Base-by-base conservation (phyloP, 2,329 filamentous ascomycete genomes). In the Nakataea oryzae region DNA sequence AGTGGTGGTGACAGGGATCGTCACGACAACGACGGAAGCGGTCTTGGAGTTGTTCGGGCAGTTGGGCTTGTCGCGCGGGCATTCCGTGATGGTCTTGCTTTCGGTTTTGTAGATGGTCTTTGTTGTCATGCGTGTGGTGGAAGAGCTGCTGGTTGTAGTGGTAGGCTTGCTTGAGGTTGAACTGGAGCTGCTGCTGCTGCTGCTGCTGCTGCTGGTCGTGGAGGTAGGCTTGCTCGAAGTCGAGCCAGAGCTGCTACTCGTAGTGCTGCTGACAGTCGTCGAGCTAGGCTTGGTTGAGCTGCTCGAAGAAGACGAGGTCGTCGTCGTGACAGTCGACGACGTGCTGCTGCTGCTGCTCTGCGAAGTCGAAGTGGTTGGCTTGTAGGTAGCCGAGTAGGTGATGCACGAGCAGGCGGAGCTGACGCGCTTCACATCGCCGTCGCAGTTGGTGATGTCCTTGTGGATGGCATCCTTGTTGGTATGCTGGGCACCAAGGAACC, bases 321-420 rank as follows among this genome's bases (percentile, higher is more conserved):
- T 28, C 24, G 14, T 59, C 34, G 12, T 59, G 24, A 14, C 26
- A 11, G 26, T 11, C 14, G 34, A 24, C 24, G 28, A 32, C 34
- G 34, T 59, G 24, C 32, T 57, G 32, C 32, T 8, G 24, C 26
- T 26, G 34, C 9, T 41, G 58, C 58, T 50, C 24, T 34, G 13
- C 4, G 30, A 47, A 5, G 58, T 59, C 24, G 30, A 13, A 6
- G 30, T 59, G 14, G 59, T 32, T 11, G 54, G 24, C 24, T 26
- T 47, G 24, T 41, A 21, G 21, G 59, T 61, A 29, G 50, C 27
- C 29, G 63, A 47, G 64, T 69, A 69, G 32, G 67, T 68, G 65
- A 70, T 65, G 65, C 69, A 70, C 34, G 69, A 70, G 67, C 69
- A 70, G 60, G 68, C 69, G 8, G 68, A 70, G 67, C 67, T 69